Percentiles rank a stretch among this genome's conserved stretches.
Evolutionary conservation across 75 land plant species (phyloP).

Genomic region (Sequoiadendron giganteum): DNA sequence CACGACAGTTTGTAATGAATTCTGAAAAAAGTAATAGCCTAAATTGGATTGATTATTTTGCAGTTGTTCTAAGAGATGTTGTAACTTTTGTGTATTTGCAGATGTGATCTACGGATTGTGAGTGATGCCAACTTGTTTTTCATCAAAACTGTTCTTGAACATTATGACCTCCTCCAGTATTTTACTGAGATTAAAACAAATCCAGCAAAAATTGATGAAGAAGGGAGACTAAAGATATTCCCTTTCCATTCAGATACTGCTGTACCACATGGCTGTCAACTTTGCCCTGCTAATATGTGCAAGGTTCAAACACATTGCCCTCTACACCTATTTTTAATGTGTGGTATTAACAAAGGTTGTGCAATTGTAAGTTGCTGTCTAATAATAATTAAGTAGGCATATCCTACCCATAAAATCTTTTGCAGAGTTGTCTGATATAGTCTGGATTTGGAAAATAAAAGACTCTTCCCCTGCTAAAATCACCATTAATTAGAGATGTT

Average conservation of each 20-base stretch:
- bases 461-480: neutral
- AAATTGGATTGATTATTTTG: neutral
- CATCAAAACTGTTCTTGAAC: conserved; percentile 71
- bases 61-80: neutral
- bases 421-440: neutral
- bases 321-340: conserved; percentile 31
- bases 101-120: conserved; percentile 87
- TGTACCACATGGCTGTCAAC: conserved; percentile 70
- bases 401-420: neutral
- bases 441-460: neutral
- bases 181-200: conserved; percentile 80
- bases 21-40: neutral
- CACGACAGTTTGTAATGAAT: neutral
- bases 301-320: conserved; percentile 54
- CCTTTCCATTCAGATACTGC: conserved; percentile 57
- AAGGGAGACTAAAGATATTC: conserved; percentile 62
- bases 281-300: conserved; percentile 97
- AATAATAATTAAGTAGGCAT: neutral
- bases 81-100: conserved; percentile 16
- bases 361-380: neutral
- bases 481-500: neutral
- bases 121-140: conserved; percentile 87
- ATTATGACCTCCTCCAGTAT: conserved; percentile 48
- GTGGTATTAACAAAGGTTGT: neutral
- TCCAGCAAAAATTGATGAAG: conserved; percentile 60